Percentiles rank a stretch among this genome's conserved stretches.
Evolutionary conservation across 768 basidiomycete species (phyloP).

Genomic region (Coprinopsis cinerea): DNA sequence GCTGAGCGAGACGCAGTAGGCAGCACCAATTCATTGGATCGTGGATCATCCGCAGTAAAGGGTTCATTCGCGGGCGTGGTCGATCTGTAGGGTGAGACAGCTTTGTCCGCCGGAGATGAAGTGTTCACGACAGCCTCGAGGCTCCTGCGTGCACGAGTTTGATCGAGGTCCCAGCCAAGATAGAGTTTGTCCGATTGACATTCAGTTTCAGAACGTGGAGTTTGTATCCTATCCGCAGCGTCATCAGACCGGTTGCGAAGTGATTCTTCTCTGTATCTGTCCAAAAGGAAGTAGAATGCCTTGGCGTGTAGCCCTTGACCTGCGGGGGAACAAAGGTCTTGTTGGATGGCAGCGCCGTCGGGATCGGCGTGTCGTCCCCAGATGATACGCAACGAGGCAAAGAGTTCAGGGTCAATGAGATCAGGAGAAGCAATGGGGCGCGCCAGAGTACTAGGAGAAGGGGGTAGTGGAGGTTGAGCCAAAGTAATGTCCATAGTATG

Average conservation of each 20-base stretch:
- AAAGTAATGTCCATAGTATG: constrained; percentile 20
- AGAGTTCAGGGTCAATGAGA: constrained; percentile 70
- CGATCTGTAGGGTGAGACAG: background rate
- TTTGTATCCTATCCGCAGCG: constrained; percentile 22
- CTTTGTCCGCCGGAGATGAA: constrained; percentile 8
- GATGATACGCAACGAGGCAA: constrained; percentile 74
- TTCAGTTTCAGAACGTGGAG: constrained; percentile 11
- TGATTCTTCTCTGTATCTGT: constrained; percentile 63
- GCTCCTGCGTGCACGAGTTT: constrained; percentile 20
- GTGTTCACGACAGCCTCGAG: constrained; percentile 21
- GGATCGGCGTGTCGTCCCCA: constrained; percentile 72
- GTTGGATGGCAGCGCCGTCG: constrained; percentile 45
- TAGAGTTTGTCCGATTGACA: constrained; percentile 28
- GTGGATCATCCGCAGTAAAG: background rate
- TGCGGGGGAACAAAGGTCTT: constrained; percentile 63
- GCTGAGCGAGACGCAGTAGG: background rate
- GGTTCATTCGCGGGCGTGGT: background rate
- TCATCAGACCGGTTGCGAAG: constrained; percentile 41
- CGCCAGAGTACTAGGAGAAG: constrained; percentile 63
- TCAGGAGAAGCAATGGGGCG: constrained; percentile 61
- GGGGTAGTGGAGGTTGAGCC: constrained; percentile 40
- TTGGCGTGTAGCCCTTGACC: constrained; percentile 75
- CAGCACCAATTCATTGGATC: background rate
- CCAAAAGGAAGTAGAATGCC: constrained; percentile 83
- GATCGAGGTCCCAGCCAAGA: constrained; percentile 34